Base-by-base conservation (phyloP, 306 rosid genomes). In the Macrotyloma uniflorum region DNA sequence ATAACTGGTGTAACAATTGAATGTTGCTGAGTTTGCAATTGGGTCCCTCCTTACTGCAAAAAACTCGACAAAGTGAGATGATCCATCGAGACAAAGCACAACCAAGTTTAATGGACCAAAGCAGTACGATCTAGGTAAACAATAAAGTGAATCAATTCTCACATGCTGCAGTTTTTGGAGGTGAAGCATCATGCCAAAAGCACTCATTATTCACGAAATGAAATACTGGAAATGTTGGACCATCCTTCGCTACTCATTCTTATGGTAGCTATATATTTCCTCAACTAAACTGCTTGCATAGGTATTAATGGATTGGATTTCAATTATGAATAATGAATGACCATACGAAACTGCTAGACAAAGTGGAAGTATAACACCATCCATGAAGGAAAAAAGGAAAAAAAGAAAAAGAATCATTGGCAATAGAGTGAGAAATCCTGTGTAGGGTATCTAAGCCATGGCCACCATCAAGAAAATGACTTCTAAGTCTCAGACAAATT, bases 141-240 rank as follows among this genome's bases (percentile, higher is more conserved):
- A 63, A 63, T 46, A 32, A 63, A 35, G 12, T 36, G 18, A 18
- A 47, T 80, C 49, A 35, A 51, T 80, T 64, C 53, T 36, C 11
- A 20, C 33, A 73, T 32, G 74, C 23, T 43, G 54, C 28, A 75
- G 13, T 5, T 53, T 45, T 30, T 64, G 67, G 22, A 35, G 15
- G 72, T 38, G 15, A 33, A 71, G 20, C 64, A 11, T 53, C 40
- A 59, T 30, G 24, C 51, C 66, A 67, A 49, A 50, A 47, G 5
- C 64, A 67, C 42, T 74, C 50, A 26, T 26, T 26, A 24, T 24
- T 18, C 46, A 20, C 9, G 33, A 15, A 49, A 16, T 28, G 43
- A 82, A 69, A 69, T 15, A 43, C 12, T 54, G 47, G 9, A 26
- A 49, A 77, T 20, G 3, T 70, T 42, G 70, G 73, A 61, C 57